Evolutionary conservation across 2,329 filamentous ascomycete genomes (phyloP), one percentile per base, ranked within the genome.

Genomic region (Claviceps arundinis): DNA sequence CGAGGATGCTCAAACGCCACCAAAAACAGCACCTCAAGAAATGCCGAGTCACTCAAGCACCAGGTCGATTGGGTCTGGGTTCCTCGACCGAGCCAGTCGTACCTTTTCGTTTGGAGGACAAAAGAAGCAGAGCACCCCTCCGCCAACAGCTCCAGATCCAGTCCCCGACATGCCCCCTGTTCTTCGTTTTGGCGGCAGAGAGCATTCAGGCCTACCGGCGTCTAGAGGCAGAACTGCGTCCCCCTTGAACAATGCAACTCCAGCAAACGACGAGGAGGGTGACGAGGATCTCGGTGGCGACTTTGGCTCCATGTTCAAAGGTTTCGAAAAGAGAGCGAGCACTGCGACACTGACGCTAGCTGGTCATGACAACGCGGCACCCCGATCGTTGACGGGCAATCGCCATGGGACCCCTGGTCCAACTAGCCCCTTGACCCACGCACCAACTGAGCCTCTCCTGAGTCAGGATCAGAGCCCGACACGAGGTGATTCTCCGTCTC

Each of bases 81-180:
- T 81, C 50, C 63, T 82, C 48, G 77, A 75, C 55, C 70, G 76
- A 55, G 78, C 77, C 42, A 73, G 75, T 9, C 73, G 78, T 48
- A 80, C 78, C 1, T 81, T 81, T 58, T 81, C 78, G 2, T 81
- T 82, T 60, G 78, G 77, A 24, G 72, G 71, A 37, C 71, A 71
- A 56, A 80, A 78, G 61, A 81, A 79, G 60, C 63, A 69, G 47
- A 60, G 55, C 37, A 56, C 61, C 37, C 61, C 62, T 16, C 59
- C 61, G 14, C 60, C 63, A 24, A 62, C 61, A 24, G 62, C 60
- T 37, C 61, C 65, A 19, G 59, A 63, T 22, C 58, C 58, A 6
- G 53, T 64, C 37, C 61, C 67, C 38, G 68, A 70, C 30, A 55
- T 69, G 42, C 68, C 68, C 2, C 70, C 74, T 3, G 58, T 74